phyloP scores from a whole-genome alignment of 164 flowering plant genomes.

The Dillenia suffruticosa region DNA sequence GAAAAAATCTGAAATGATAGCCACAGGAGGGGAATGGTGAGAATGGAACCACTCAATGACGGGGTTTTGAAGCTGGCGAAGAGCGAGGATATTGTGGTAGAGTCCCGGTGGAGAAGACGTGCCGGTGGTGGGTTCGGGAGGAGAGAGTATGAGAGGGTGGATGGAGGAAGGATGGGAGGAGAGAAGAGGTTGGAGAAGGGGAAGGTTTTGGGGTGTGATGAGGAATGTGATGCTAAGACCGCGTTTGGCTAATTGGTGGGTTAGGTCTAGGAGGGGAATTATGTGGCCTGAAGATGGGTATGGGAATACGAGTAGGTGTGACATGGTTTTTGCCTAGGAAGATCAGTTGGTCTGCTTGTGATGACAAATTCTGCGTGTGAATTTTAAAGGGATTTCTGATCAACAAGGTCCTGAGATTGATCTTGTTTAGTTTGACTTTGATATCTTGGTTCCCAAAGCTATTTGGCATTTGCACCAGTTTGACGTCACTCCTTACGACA shows the following conservation, averaged over 20 bases:
- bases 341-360: too few species aligned
- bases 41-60: constrained; percentile 21
- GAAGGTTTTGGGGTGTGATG: constrained; percentile 26
- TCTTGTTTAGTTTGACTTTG: too few species aligned
- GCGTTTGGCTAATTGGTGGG: constrained; percentile 16
- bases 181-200: constrained; percentile 17
- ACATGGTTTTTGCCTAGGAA: too few species aligned
- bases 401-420: too few species aligned
- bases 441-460: too few species aligned
- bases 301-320: constrained; percentile 21
- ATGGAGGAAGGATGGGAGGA: constrained; percentile 16
- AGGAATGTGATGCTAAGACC: constrained; percentile 24
- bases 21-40: constrained; percentile 23
- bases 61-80: constrained; percentile 8
- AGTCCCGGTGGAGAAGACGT: not conserved
- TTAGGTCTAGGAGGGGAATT: constrained; percentile 22
- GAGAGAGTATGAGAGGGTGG: constrained; percentile 26
- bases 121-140: constrained; percentile 5
- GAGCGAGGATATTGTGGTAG: constrained; percentile 6
- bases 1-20: constrained; percentile 33
- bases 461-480: too few species aligned
- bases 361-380: too few species aligned
- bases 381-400: too few species aligned
- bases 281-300: constrained; percentile 24
- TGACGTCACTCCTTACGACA: too few species aligned